Percentiles rank a stretch among this genome's conserved stretches.
Conservation (phyloP, 441 rosid genomes). For the Pelargonium myrrhifolium region DNA sequence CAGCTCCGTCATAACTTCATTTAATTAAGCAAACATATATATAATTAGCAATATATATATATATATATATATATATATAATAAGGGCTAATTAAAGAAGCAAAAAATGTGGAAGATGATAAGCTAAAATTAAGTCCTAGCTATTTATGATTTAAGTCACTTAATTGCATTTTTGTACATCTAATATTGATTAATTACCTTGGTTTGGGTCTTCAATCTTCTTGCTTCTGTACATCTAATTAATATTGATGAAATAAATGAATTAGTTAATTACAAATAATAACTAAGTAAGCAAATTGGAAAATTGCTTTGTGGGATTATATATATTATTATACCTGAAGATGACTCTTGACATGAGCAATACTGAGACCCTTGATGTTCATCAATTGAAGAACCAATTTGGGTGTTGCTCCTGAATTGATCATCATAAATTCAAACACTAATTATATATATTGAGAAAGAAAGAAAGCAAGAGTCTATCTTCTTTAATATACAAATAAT, state of each 20-base stretch:
- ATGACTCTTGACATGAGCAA: slow-evolving; percentile 95
- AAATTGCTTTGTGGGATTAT: neutral
- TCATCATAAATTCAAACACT: neutral
- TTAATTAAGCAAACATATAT: too few relatives aligned
- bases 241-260: neutral
- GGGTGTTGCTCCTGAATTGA: slow-evolving; percentile 74
- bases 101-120: too few relatives aligned
- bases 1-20: neutral
- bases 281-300: too few relatives aligned
- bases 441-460: neutral
- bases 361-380: slow-evolving; percentile 78
- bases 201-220: slow-evolving; percentile 53
- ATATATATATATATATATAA: too few relatives aligned
- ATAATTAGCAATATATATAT: too few relatives aligned
- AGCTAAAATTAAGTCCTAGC: too few relatives aligned
- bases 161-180: slow-evolving; percentile 16
- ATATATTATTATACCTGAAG: slow-evolving; percentile 49
- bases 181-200: slow-evolving; percentile 36
- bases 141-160: too few relatives aligned
- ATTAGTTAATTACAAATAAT: neutral
- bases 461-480: neutral
- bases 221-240: slow-evolving; percentile 85
- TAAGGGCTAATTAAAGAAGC: too few relatives aligned
- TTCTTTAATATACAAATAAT: too few relatives aligned
- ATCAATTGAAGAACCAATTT: slow-evolving; percentile 83